Conservation (phyloP, 176 grass and related monocot species). For the Rhynchospora tenuis region DNA sequence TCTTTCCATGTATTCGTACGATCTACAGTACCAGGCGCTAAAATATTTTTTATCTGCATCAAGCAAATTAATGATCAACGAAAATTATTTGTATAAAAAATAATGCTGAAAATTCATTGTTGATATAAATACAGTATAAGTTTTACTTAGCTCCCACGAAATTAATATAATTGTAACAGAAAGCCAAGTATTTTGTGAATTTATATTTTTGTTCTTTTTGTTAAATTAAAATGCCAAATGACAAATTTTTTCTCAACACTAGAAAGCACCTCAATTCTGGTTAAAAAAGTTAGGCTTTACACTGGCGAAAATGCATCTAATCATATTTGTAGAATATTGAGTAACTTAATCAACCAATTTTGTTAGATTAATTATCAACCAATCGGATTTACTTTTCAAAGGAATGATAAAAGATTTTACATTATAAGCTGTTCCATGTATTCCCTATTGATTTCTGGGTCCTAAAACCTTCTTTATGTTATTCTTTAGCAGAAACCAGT, state of each 20-base stretch:
- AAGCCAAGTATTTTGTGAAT: background rate
- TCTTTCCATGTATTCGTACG: slow-evolving; percentile 43
- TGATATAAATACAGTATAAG: background rate
- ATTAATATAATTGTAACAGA: background rate
- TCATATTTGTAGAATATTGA: background rate
- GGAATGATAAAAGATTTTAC: background rate
- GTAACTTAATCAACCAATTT: background rate
- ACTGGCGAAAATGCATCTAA: background rate
- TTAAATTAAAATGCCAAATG: background rate
- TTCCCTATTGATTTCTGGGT: background rate
- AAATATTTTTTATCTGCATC: slow-evolving; percentile 72
- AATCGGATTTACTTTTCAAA: background rate
- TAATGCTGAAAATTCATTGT: background rate
- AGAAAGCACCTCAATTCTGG: background rate
- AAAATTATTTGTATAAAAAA: background rate
- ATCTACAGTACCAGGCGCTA: slow-evolving; percentile 63
- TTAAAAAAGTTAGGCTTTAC: background rate
- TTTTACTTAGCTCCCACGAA: background rate
- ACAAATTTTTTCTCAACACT: background rate
- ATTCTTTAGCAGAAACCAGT: background rate
- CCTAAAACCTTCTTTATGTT: background rate
- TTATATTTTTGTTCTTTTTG: background rate
- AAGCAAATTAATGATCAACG: background rate
- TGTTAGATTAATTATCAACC: background rate
- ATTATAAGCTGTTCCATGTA: background rate